Evolutionary conservation across 495 filamentous ascomycete species (phyloP), one percentile per base, ranked within the genome.

Genomic region (Rhizodiscina lignyota): DNA sequence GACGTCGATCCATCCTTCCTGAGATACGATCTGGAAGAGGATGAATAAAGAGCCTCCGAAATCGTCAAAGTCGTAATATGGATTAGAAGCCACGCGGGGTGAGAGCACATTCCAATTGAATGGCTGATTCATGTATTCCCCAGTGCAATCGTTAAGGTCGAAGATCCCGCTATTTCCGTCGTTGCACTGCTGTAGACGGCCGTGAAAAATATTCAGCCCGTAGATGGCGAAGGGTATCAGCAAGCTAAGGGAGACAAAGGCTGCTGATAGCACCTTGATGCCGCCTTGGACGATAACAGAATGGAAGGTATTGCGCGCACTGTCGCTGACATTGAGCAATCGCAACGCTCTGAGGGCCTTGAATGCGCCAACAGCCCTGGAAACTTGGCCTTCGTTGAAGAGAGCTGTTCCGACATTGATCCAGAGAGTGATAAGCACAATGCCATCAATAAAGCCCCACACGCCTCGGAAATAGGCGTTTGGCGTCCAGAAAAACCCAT

Each of bases 21-120:
- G 86, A 18, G 87, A 94, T 12, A 99, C 91, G 58, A 99, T 94
- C 52, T 96, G 86, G 62, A 99, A 99, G 34, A 99, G 77, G 37
- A 92, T 89, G 60, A 93, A 96, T 21, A 94, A 63, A 2, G 87
- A 80, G 33, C 79, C 68, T 17, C 79, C 83, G 47, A 99, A 99
- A 51, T 85, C 77, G 50, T 99, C 89, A 51, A 99, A 99, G 56
- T 77, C 77, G 54, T 79, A 96, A 50, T 70, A 94, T 0, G 77
- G 70, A 47, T 94, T 99, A 0, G 68, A 47, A 4, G 73, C 82
- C 28, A 72, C 68, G 34, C 91, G 72, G 5, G 89, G 89, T 5
- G 85, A 77, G 4, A 91, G 62, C 32, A 96, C 64, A 4, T 71
- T 52, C 89, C 89, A 99, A 22, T 78, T 59, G 45, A 65, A 93